A percentile compares a stretch with the other conserved stretches of the same genome.
Conservation (phyloP, 257 asterid species). For the Euphrasia confusa region DNA sequence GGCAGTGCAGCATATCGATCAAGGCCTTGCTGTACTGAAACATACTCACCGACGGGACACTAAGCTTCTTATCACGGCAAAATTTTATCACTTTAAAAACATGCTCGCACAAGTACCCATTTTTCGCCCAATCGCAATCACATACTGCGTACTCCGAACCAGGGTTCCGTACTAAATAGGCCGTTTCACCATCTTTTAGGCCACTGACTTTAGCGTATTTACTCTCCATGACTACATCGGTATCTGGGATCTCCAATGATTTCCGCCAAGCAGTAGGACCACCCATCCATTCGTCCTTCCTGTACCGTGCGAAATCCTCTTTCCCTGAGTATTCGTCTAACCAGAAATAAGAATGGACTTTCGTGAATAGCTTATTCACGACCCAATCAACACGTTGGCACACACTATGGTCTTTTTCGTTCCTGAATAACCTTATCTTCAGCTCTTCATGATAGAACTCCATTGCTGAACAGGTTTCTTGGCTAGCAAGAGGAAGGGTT, state of each 20-base stretch:
- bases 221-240: slow-evolving; percentile 55
- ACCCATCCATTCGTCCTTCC: slow-evolving; percentile 84
- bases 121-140: slow-evolving; percentile 71
- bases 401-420: slow-evolving; percentile 54
- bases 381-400: slow-evolving; percentile 87
- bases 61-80: slow-evolving; percentile 52
- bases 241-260: slow-evolving; percentile 64
- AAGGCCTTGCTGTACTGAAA: slow-evolving; percentile 67
- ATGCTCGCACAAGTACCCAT: slow-evolving; percentile 89
- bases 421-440: slow-evolving; percentile 58
- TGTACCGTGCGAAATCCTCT: slow-evolving; percentile 75
- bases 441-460: slow-evolving; percentile 83
- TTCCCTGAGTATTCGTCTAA: slow-evolving; percentile 81
- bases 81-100: slow-evolving; percentile 52
- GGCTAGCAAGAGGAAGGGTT: slow-evolving; percentile 79
- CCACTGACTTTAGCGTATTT: slow-evolving; percentile 51
- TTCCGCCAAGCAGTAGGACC: slow-evolving; percentile 84
- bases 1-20: slow-evolving; percentile 53
- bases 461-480: slow-evolving; percentile 80
- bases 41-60: slow-evolving; percentile 58
- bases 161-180: slow-evolving; percentile 55
- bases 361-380: slow-evolving; percentile 68
- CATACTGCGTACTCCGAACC: slow-evolving; percentile 87
- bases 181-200: slow-evolving; percentile 34
- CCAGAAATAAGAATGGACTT: slow-evolving; percentile 92